phyloP scores from a whole-genome alignment of 1,139 yeast species.

The Suhomyces guaymorum region DNA sequence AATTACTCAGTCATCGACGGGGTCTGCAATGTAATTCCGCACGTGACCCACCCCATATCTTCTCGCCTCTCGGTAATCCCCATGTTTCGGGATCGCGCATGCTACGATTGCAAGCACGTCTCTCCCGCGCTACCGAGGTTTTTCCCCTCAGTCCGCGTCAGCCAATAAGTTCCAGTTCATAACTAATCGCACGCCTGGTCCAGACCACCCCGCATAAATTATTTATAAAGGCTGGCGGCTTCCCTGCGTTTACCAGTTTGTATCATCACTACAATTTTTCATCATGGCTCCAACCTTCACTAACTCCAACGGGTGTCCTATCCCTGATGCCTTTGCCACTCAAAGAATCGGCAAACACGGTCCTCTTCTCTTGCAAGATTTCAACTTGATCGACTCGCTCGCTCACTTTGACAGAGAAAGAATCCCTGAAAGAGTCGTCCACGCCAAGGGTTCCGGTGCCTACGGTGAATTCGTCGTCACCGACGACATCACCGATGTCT shows the following conservation, averaged over 20 bases:
- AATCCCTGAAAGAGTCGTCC: slow-evolving; percentile 88
- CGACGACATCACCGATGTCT: slow-evolving; percentile 75
- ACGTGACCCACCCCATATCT: too few species aligned
- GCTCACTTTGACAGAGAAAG: slow-evolving; percentile 88
- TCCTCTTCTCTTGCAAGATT: slow-evolving; percentile 76
- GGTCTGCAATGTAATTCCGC: too few species aligned
- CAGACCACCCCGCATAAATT: slow-evolving; percentile 11
- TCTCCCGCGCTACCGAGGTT: slow-evolving; percentile 13
- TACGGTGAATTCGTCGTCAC: slow-evolving; percentile 79
- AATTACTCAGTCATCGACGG: too few species aligned
- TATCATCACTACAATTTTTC: not conserved
- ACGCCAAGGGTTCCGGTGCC: slow-evolving; percentile 90
- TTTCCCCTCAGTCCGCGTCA: slow-evolving; percentile 8
- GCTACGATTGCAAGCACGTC: slow-evolving; percentile 1
- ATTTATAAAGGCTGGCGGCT: slow-evolving; percentile 1
- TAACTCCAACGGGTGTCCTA: slow-evolving; percentile 75
- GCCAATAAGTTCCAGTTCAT: slow-evolving; percentile 10
- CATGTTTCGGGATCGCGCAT: not conserved
- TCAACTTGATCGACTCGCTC: slow-evolving; percentile 71
- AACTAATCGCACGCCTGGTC: slow-evolving; percentile 8
- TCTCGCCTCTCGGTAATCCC: too few species aligned
- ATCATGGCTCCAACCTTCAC: slow-evolving; percentile 50
- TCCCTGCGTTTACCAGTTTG: not conserved
- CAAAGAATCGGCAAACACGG: slow-evolving; percentile 75
- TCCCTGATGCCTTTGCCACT: slow-evolving; percentile 66